A percentile compares a stretch with the other conserved stretches of the same genome.
These are phyloP conservation scores for Hippophae tibetana DNA, from an alignment of 306 rosid species.

Conservation along the genomic window DNA sequence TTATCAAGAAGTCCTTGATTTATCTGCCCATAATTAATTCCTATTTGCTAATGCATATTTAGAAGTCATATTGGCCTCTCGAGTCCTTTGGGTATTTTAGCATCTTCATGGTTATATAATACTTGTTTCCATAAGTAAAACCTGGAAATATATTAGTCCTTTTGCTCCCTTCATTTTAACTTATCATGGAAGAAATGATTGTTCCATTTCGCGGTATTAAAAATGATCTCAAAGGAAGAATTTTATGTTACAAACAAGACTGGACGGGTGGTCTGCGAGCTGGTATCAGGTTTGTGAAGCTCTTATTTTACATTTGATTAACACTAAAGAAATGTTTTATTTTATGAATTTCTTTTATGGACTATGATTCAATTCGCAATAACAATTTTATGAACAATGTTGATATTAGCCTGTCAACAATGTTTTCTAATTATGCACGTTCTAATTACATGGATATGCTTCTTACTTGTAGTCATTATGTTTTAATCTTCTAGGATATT, in stretches of 20 bases:
- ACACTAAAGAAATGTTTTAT: not conserved
- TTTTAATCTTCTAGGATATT: slow-evolving; percentile 55
- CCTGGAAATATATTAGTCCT: slow-evolving; percentile 13
- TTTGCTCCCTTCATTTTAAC: slow-evolving; percentile 19
- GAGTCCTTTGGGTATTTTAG: slow-evolving; percentile 27
- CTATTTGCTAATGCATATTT: slow-evolving; percentile 25
- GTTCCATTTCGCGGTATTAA: slow-evolving; percentile 91
- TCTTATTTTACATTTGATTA: not conserved
- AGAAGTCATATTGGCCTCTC: slow-evolving; percentile 40
- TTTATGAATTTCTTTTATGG: slow-evolving; percentile 2
- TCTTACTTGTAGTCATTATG: slow-evolving; percentile 4
- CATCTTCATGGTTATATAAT: slow-evolving; percentile 19
- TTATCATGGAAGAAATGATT: slow-evolving; percentile 83
- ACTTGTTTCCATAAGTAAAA: slow-evolving; percentile 21
- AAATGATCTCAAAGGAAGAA: slow-evolving; percentile 76
- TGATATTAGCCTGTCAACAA: slow-evolving; percentile 1
- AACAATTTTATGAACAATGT: not conserved
- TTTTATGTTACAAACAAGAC: slow-evolving; percentile 81
- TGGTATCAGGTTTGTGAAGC: slow-evolving; percentile 65
- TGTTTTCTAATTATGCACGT: not conserved
- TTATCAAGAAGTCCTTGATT: slow-evolving; percentile 27
- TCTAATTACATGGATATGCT: not conserved
- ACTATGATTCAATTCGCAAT: not conserved
- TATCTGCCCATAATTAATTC: slow-evolving; percentile 36
- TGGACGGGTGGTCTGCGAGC: slow-evolving; percentile 76